Base-by-base conservation (phyloP, 495 filamentous ascomycete species). In the Aspergillus ostianus region DNA sequence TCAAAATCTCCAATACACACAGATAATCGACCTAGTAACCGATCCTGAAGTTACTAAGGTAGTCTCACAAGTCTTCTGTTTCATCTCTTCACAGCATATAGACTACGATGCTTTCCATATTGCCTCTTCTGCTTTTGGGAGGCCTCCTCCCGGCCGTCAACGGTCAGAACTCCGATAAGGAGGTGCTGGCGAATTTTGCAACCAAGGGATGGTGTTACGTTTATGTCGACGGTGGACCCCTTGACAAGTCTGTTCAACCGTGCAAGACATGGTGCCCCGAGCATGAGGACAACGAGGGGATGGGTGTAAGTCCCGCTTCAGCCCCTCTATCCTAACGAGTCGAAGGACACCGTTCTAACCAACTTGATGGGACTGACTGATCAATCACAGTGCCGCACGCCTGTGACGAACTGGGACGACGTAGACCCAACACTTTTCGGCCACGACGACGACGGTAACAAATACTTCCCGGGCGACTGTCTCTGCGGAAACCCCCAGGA, bases 401-500 rank as follows among this genome's bases (percentile, higher is more conserved):
- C 36, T 4, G 36, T 41, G 36, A 1, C 15, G 2, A 12, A 41
- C 4, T 41, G 15, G 9, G 36, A 41, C 5, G 9, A 8, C 1
- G 12, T 41, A 41, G 36, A 41, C 10, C 36, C 9, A 1, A 15
- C 36, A 4, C 36, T 41, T 5, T 12, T 41, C 36, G 12, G 13
- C 36, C 9, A 2, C 3, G 36, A 41, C 36, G 36, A 41, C 36
- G 36, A 41, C 1, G 36, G 36, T 15, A 41, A 41, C 36, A 13
- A 10, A 12, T 41, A 10, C 8, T 1, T 51, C 9, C 18, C 48
- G 6, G 48, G 48, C 2, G 15, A 51, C 5, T 51, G 48, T n/a
- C 2, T 51, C 18, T 51, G 48, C 48, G 48, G 26, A 51, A 51
- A 23, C 8, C 48, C 48, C 48, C 19, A 51, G 18, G 26, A 51